Evolutionary conservation across 2,329 filamentous ascomycete genomes (phyloP), one percentile per base, ranked within the genome.

Genomic region (Sordariomycetes sp.): DNA sequence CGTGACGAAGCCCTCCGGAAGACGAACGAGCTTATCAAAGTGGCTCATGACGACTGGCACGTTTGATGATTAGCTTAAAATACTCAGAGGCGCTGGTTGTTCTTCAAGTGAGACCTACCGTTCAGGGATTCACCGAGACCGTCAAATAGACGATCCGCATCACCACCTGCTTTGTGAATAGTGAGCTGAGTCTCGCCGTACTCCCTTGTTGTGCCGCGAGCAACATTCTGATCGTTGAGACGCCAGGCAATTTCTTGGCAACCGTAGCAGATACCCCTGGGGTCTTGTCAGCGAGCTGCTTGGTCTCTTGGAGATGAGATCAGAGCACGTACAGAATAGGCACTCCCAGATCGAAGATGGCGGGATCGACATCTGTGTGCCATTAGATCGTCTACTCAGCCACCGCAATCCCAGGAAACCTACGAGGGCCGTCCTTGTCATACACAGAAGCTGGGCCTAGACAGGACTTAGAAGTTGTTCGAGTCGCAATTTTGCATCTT

Each of bases 111-210:
- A 6, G 10, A 31, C 30, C 26, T 21, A 47, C 55, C 54, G 38
- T 82, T 70, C 47, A 85, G 68, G 33, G 75, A 64, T 40, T 84
- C 78, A 39, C 11, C 81, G 9, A 94, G 52, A 12, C 79, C 85
- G 19, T 75, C 68, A 57, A 95, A 95, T 16, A 96, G 75, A 31
- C 72, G 70, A 55, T 94, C 82, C 45, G 84, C 79, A 49, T 86
- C 78, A 31, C 64, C 55, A 42, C 66, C 60, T 32, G 68, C 64
- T 42, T 70, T 70, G 40, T 75, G 62, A 21, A 83, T 68, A 39
- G 68, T 73, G 34, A 94, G 52, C 35, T 75, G 67, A 18, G 83
- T 75, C 46, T 83, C 74, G 17, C 83, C 82, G 44, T 86, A 87
- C 57, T 87, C 81, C 14, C 75, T 64, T 45, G 76, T 73, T 12